Evolutionary conservation across 2,329 filamentous ascomycete species (phyloP).

Genomic region (Verticillium zaregamsianum): DNA sequence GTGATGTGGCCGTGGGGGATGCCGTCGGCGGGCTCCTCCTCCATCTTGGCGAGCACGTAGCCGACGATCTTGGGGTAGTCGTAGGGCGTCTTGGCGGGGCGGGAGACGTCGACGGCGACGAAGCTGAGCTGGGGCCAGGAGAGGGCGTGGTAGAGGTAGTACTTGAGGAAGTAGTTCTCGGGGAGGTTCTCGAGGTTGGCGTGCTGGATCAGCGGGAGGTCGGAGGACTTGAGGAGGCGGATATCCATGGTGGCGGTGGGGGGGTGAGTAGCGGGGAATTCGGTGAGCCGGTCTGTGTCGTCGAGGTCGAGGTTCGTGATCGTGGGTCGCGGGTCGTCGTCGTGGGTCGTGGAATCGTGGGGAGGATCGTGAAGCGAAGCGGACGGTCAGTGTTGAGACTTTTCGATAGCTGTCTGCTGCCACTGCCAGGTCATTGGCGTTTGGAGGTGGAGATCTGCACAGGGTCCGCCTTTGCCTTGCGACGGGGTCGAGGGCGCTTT

Average conservation of each 20-base stretch:
- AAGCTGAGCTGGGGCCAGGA: constrained; percentile 97
- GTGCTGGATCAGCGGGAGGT: constrained; percentile 91
- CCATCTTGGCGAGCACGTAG: constrained; percentile 99
- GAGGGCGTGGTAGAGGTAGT: constrained; percentile 98
- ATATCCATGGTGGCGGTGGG: constrained; percentile 69
- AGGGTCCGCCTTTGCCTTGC: background rate
- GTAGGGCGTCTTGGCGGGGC: constrained; percentile 71
- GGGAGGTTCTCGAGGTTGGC: constrained; percentile 98
- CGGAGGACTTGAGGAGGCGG: constrained; percentile 74
- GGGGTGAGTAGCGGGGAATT: no score
- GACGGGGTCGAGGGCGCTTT: background rate
- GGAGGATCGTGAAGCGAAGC: background rate
- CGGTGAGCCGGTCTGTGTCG: no score
- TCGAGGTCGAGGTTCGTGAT: no score
- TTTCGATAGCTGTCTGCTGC: background rate
- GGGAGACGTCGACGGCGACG: constrained; percentile 87
- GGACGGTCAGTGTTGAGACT: background rate
- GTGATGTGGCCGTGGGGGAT: constrained; percentile 96
- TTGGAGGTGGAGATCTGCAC: background rate
- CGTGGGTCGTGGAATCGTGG: no score
- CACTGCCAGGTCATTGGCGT: background rate
- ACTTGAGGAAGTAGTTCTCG: constrained; percentile 99
- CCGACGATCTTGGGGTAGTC: constrained; percentile 97
- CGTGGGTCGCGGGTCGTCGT: no score
- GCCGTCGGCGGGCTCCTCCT: constrained; percentile 91